Conservation (phyloP, 1,139 yeast genomes). For the Candida sanyaensis region DNA sequence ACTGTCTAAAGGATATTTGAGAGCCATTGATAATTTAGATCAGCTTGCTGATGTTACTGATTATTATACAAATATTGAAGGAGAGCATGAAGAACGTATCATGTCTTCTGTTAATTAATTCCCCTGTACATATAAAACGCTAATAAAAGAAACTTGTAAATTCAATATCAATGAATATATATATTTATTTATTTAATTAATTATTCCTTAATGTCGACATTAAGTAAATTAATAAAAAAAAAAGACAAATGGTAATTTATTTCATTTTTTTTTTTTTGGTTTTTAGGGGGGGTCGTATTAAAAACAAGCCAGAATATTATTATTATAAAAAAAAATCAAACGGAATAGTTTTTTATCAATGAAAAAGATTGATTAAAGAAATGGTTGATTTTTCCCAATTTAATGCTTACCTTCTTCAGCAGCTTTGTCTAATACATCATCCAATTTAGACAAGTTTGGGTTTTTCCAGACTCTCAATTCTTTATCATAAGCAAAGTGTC, state of each 20-base stretch:
- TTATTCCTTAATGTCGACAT: neutral
- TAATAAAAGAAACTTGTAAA: constrained; percentile 2
- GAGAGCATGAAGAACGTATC: constrained; percentile 14
- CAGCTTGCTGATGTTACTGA: constrained; percentile 81
- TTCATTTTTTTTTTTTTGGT: no score
- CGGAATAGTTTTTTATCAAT: no score
- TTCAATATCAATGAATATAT: constrained; percentile 1
- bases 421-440: constrained; percentile 58
- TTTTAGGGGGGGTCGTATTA: neutral
- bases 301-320: neutral
- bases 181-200: constrained; percentile 1
- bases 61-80: constrained; percentile 59
- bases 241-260: neutral
- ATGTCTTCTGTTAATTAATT: constrained; percentile 7
- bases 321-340: neutral
- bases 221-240: neutral
- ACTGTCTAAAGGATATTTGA: constrained; percentile 51
- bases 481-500: constrained; percentile 67
- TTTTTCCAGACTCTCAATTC: constrained; percentile 72
- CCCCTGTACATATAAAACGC: neutral
- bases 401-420: constrained; percentile 32
- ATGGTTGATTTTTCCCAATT: neutral
- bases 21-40: constrained; percentile 63
- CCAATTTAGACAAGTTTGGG: constrained; percentile 58
- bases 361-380: neutral